phyloP scores from a whole-genome alignment of 2,329 filamentous ascomycete genomes.

The Colletotrichum lentis region DNA sequence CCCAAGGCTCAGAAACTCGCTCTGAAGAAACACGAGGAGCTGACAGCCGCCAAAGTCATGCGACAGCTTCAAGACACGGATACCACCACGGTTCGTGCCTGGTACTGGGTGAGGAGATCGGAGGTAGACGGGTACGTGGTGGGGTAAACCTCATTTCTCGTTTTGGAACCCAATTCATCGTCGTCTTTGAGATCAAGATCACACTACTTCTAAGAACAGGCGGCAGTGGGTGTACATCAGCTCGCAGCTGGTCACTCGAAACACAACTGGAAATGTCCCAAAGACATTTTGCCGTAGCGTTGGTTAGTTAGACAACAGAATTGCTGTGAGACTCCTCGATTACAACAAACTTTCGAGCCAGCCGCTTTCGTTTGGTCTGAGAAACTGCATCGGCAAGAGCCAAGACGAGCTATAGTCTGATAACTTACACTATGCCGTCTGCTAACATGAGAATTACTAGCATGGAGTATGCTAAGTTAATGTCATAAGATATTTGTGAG shows the following conservation, averaged over 20 bases:
- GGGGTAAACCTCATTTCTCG: slow-evolving; percentile 43
- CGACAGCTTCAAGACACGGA: slow-evolving; percentile 17
- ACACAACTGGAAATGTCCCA: slow-evolving; percentile 45
- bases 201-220: neutral
- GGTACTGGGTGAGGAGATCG: slow-evolving; percentile 24
- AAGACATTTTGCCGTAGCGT: slow-evolving; percentile 51
- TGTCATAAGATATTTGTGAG: no score
- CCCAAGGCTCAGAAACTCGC: slow-evolving; percentile 22
- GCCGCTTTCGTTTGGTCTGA: slow-evolving; percentile 57
- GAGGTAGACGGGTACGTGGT: slow-evolving; percentile 45
- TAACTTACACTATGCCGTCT: neutral
- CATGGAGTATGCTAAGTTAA: slow-evolving; percentile 58
- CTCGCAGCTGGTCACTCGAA: slow-evolving; percentile 19
- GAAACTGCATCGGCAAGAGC: slow-evolving; percentile 61
- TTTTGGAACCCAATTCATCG: neutral
- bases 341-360: slow-evolving; percentile 50
- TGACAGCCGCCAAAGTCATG: slow-evolving; percentile 25
- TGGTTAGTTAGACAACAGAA: slow-evolving; percentile 46
- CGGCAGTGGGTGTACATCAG: slow-evolving; percentile 28
- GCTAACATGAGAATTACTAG: slow-evolving; percentile 24
- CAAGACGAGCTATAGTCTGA: slow-evolving; percentile 38
- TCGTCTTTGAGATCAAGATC: neutral
- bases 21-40: slow-evolving; percentile 21
- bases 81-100: slow-evolving; percentile 21
- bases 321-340: neutral